A percentile compares a stretch with the other conserved stretches of the same genome.
These are phyloP conservation scores for Torulaspora franciscae DNA, from an alignment of 805 yeast species.

Conservation along the genomic window DNA sequence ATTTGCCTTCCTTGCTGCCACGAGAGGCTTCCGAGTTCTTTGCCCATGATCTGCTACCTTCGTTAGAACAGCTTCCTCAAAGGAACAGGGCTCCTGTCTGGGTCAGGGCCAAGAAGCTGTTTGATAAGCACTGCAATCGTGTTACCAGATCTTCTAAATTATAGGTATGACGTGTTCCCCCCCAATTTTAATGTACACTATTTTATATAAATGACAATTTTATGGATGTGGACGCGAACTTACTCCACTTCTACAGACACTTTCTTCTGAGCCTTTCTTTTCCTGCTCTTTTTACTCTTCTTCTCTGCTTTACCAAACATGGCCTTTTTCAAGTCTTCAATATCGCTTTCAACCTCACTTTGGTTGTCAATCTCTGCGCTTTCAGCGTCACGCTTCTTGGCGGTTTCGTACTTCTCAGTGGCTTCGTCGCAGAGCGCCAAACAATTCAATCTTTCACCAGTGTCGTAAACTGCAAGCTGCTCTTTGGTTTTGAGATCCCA, in stretches of 20 bases:
- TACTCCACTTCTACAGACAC: slow-evolving; percentile 56
- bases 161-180: slow-evolving; percentile 14
- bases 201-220: slow-evolving; percentile 2
- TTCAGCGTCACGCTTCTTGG: slow-evolving; percentile 56
- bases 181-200: slow-evolving; percentile 12
- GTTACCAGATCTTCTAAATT: slow-evolving; percentile 47
- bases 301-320: slow-evolving; percentile 47
- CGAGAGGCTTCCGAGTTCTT: slow-evolving; percentile 95
- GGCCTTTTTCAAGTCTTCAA: slow-evolving; percentile 56
- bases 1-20: slow-evolving; percentile 90
- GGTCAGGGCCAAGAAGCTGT: slow-evolving; percentile 81
- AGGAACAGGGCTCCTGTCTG: slow-evolving; percentile 85
- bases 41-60: slow-evolving; percentile 82
- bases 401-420: slow-evolving; percentile 65
- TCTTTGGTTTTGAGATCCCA: slow-evolving; percentile 72
- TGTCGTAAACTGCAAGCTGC: slow-evolving; percentile 83
- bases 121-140: slow-evolving; percentile 78
- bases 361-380: slow-evolving; percentile 55
- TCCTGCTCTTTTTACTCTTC: slow-evolving; percentile 41
- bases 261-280: slow-evolving; percentile 39
- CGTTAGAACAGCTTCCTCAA: slow-evolving; percentile 75
- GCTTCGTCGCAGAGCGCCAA: slow-evolving; percentile 69
- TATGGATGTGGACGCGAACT: not conserved
- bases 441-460: slow-evolving; percentile 90
- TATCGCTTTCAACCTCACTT: slow-evolving; percentile 73